phyloP scores from a whole-genome alignment of 768 basidiomycete genomes.

The Termitomyces sp. region DNA sequence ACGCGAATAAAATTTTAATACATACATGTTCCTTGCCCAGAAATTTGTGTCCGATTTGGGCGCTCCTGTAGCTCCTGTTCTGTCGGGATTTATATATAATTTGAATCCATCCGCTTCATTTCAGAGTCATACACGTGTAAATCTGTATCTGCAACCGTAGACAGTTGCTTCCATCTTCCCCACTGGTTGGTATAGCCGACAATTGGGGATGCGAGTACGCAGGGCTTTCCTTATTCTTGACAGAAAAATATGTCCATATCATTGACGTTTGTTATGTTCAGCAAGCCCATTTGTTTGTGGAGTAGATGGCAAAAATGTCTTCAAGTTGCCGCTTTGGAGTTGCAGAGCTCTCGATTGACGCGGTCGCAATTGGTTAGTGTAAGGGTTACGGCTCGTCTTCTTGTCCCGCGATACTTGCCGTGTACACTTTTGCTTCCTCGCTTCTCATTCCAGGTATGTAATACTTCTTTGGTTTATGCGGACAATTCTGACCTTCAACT shows the following conservation, averaged over 20 bases:
- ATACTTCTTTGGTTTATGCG: slow-evolving; percentile 10
- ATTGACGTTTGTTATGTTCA: not conserved
- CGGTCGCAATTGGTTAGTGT: not conserved
- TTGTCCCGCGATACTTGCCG: slow-evolving; percentile 15
- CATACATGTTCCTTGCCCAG: not conserved
- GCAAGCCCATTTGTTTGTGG: not conserved
- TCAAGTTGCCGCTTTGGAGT: not conserved
- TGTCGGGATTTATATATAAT: slow-evolving; percentile 3
- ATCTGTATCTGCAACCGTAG: slow-evolving; percentile 3
- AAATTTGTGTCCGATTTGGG: not conserved
- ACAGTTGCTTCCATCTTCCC: not conserved
- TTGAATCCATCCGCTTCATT: slow-evolving; percentile 2
- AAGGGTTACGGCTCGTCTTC: not conserved
- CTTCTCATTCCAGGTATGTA: slow-evolving; percentile 9
- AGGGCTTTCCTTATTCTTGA: not conserved
- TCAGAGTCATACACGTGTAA: not conserved
- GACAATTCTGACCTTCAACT: not conserved
- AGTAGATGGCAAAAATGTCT: not conserved
- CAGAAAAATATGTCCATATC: not conserved
- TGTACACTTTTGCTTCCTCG: slow-evolving; percentile 10
- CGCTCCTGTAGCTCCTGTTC: not conserved
- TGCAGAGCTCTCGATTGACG: not conserved
- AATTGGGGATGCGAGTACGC: not conserved
- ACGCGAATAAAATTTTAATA: not conserved
- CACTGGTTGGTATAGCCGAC: not conserved